Base-by-base conservation (phyloP, 2,329 filamentous ascomycete species). In the Fusarium incarnatum region DNA sequence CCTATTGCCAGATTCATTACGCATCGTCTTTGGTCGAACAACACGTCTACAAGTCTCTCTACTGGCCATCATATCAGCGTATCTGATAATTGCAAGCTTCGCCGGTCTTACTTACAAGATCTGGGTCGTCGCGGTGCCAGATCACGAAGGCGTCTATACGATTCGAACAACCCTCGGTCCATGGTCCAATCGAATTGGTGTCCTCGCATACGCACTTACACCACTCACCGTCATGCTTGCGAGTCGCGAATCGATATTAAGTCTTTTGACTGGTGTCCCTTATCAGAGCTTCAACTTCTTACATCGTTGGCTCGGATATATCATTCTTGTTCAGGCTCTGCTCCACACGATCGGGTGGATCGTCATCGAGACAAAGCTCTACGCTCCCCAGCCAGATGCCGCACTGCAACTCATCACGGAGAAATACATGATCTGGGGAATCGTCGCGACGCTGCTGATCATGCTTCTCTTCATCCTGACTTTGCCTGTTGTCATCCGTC, bases 211-310 rank as follows among this genome's bases (percentile, higher is more conserved):
- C 4, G 52, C 52, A 8, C 52, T 55, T 20, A 55, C 52, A 7
- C 52, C 41, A 1, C 41, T 55, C 3, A 55, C 37, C 3, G 52
- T 46, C 9, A 46, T 55, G 52, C 8, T 55, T 6, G 52, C 52
- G 0, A 55, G 52, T 9, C 52, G 52, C 12, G 52, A 55, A 32
- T 46, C 52, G 0, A 46, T 46, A 1, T 2, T 55, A 2, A 55
- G 52, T n/a, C 40, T 55, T 1, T 12, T 55, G 2, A 55, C 52
- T 1, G 52, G 52, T 2, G 20, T 55, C 6, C 52, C 41, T 0
- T 46, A 55, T 12, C 52, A 55, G 12, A 55, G 52, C 4, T 55
- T 55, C 6, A 55, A 55, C 27, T 55, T 55, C 18, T 13, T 55
- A 6, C 52, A 55, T 32, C 41, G 52, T 7, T 55, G 41, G 52